Base-by-base conservation (phyloP, 1,139 yeast species). In the Blastobotrys serpentis region DNA sequence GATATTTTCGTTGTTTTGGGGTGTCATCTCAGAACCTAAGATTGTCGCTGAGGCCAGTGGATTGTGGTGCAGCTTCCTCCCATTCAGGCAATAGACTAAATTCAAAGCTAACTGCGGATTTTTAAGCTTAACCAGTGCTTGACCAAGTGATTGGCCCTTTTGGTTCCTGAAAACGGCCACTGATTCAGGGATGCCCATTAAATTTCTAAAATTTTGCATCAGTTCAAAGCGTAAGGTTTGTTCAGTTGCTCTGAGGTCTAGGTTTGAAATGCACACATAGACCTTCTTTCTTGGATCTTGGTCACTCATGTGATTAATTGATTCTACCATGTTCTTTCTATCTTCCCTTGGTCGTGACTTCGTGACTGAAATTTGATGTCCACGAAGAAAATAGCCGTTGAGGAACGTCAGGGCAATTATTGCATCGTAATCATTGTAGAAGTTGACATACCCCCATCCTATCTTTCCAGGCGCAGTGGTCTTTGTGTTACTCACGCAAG, bases 391-490 rank as follows among this genome's bases (percentile, higher is more conserved):
- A 11, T 17, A 14, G 2, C 52, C 51, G 21, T 48, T 44, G 14
- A 48, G 23, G 36, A 41, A 43, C 21, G 23, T n/a, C 29, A 33
- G 23, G 10, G 55, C 55, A 14, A 43, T 40, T 5, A 13, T 29
- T 1, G 54, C 52, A 8, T 42, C 38, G 10, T 42, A 17, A 6
- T 11, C 32, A 5, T 19, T 3, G 1, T 32, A 32, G 32, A 43
- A 56, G 36, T 54, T 53, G 38, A 56, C 48, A 40, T 46, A 55
- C 23, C 59, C 59, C 58, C 58, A 56, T 11, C 58, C 58, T 8
- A 48, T 42, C 18, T 46, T 44, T 10, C 26, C 26, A 23, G 26
- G 26, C 6, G 26, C 26, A 23, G 26, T 6, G 18, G 41, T 47
- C n/a, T 10, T 19, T 17, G 33, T 39, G 7, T 25, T 30, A 13